A percentile compares a stretch with the other conserved stretches of the same genome.
These are phyloP conservation scores for Ceratocystis ficicola DNA, from an alignment of 2,329 filamentous ascomycete genomes.

Conservation along the genomic window DNA sequence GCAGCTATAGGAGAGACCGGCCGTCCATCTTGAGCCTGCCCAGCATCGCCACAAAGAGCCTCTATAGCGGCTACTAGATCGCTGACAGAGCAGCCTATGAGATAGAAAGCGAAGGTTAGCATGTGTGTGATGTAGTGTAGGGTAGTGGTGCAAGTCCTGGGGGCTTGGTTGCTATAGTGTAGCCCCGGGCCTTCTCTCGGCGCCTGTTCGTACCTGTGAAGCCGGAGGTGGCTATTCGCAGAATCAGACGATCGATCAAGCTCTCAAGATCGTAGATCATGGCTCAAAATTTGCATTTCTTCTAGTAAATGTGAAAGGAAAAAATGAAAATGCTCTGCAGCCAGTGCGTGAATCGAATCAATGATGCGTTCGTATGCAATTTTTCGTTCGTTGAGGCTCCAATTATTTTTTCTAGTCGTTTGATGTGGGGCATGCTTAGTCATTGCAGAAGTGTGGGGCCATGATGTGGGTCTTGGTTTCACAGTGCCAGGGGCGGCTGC, in stretches of 20 bases:
- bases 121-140: background rate
- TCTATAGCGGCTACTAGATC: conserved; percentile 17
- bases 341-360: conserved; percentile 17
- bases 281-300: conserved; percentile 10
- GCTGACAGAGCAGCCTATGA: conserved; percentile 9
- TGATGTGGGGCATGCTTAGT: background rate
- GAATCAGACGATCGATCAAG: conserved; percentile 23
- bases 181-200: background rate
- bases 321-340: conserved; percentile 1
- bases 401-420: background rate
- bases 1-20: background rate
- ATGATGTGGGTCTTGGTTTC: background rate
- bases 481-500: background rate
- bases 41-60: conserved; percentile 2
- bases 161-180: background rate
- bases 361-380: conserved; percentile 3
- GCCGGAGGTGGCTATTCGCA: conserved; percentile 23
- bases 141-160: background rate
- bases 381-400: background rate
- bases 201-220: conserved; percentile 17
- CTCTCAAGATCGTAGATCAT: conserved; percentile 23
- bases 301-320: background rate
- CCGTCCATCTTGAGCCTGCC: background rate
- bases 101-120: background rate
- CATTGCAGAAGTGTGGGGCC: background rate